phyloP scores from a whole-genome alignment of 352 stramenopile genomes.

The Plasmopara viticola region DNA sequence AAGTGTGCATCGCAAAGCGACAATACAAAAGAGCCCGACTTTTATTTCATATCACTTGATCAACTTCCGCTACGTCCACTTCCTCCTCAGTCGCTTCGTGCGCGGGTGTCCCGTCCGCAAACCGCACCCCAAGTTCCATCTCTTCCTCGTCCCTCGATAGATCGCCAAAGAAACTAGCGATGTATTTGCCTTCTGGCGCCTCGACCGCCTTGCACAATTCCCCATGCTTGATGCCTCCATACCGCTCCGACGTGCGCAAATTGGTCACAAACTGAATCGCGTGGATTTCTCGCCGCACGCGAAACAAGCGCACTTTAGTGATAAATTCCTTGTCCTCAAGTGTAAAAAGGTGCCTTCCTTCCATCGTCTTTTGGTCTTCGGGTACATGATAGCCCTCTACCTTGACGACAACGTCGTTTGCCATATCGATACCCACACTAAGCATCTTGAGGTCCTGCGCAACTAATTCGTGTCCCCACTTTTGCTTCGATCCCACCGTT shows the following conservation, averaged over 20 bases:
- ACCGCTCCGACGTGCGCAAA: constrained; percentile 17
- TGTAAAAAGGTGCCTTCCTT: constrained; percentile 5
- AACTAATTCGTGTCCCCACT: constrained; percentile 17
- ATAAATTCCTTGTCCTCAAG: constrained; percentile 16
- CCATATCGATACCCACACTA: constrained; percentile 12
- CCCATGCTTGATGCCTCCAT: constrained; percentile 14
- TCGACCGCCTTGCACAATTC: constrained; percentile 30
- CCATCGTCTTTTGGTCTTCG: neutral
- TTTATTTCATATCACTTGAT: constrained; percentile 12
- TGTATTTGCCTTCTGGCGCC: constrained; percentile 19
- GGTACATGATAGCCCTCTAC: constrained; percentile 17
- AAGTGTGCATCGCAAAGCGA: no score
- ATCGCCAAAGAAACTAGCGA: constrained; percentile 27
- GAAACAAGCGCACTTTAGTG: constrained; percentile 23
- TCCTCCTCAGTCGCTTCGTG: constrained; percentile 5
- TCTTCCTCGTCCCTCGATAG: constrained; percentile 13
- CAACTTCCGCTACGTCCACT: constrained; percentile 22
- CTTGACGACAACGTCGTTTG: constrained; percentile 11
- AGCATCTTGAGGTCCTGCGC: constrained; percentile 13
- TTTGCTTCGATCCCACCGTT: constrained; percentile 15
- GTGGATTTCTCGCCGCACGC: constrained; percentile 23
- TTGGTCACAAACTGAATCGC: constrained; percentile 27
- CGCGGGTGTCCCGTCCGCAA: constrained; percentile 6
- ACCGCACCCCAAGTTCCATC: constrained; percentile 21
- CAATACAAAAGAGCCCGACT: no score